phyloP scores from a whole-genome alignment of 768 basidiomycete species.

The Rhizopogon vesiculosus region DNA sequence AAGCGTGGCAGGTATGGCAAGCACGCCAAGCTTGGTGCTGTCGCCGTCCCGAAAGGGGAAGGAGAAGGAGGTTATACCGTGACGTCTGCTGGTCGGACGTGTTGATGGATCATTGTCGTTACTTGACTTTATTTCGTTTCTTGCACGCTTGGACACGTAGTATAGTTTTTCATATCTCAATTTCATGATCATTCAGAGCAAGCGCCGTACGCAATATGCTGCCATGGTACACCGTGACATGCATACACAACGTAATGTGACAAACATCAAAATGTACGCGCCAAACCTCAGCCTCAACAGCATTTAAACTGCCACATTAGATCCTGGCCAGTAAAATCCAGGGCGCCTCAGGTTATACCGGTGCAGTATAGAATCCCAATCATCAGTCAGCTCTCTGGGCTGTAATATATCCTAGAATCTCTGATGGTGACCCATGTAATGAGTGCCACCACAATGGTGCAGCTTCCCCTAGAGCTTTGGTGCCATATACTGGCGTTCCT shows the following conservation, averaged over 20 bases:
- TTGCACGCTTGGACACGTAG: not conserved
- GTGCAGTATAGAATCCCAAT: no score
- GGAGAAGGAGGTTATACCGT: conserved; percentile 29
- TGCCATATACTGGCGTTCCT: conserved; percentile 32
- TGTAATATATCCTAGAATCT: not conserved
- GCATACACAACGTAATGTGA: no score
- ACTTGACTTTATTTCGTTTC: not conserved
- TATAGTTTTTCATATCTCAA: not conserved
- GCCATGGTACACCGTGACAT: no score
- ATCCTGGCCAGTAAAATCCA: no score
- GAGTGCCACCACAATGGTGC: not conserved
- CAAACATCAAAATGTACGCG: no score
- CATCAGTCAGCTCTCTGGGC: no score
- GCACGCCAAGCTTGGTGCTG: conserved; percentile 34
- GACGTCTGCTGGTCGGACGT: conserved; percentile 1
- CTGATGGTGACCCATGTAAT: not conserved
- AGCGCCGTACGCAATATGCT: not conserved
- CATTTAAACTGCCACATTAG: not conserved
- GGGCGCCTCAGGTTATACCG: no score
- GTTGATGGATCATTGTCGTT: not conserved
- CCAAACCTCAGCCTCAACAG: no score
- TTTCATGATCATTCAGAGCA: not conserved
- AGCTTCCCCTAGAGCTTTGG: conserved; percentile 37
- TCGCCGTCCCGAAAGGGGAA: conserved; percentile 45
- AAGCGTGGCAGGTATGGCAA: conserved; percentile 29